These are phyloP conservation scores for Candolleomyces efflorescens DNA, from an alignment of 768 basidiomycete genomes.

Conservation along the genomic window DNA sequence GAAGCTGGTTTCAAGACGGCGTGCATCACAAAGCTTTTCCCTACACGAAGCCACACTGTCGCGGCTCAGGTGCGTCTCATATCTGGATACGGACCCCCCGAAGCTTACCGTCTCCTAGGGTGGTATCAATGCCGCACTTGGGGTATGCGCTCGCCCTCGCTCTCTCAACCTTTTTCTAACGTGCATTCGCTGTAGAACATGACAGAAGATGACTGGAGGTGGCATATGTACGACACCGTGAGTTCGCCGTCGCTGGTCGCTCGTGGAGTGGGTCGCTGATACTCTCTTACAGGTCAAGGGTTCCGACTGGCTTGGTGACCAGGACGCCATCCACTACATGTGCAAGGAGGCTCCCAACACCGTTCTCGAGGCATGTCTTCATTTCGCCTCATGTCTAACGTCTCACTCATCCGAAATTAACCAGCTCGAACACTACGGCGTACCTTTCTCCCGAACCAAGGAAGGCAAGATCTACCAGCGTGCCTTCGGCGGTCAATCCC, in stretches of 20 bases:
- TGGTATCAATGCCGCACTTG: constrained; percentile 96
- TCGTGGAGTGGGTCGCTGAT: constrained; percentile 13
- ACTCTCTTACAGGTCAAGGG: constrained; percentile 83
- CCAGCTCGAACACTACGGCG: constrained; percentile 98
- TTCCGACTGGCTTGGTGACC: constrained; percentile 99
- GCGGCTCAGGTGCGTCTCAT: constrained; percentile 76
- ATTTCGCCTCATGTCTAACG: background rate
- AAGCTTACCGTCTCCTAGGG: constrained; percentile 49
- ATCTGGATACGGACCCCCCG: background rate
- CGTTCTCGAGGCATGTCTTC: constrained; percentile 73
- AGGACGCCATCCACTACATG: constrained; percentile 99
- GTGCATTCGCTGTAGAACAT: constrained; percentile 62
- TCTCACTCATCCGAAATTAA: constrained; percentile 4
- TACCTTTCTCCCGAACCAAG: constrained; percentile 97
- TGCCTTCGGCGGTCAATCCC: constrained; percentile 97
- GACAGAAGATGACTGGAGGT: constrained; percentile 99
- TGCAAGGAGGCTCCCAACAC: constrained; percentile 93
- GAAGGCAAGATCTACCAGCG: constrained; percentile 99
- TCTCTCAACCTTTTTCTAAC: constrained; percentile 1
- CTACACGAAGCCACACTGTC: constrained; percentile 97
- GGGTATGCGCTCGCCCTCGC: constrained; percentile 46
- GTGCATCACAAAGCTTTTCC: constrained; percentile 98
- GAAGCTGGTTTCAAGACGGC: constrained; percentile 99
- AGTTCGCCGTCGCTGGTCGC: constrained; percentile 22
- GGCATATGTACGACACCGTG: constrained; percentile 98